Percentiles rank a stretch among this genome's conserved stretches.
Conservation (phyloP, 352 stramenopile species). For the Stephanocyclus meneghinianus region DNA sequence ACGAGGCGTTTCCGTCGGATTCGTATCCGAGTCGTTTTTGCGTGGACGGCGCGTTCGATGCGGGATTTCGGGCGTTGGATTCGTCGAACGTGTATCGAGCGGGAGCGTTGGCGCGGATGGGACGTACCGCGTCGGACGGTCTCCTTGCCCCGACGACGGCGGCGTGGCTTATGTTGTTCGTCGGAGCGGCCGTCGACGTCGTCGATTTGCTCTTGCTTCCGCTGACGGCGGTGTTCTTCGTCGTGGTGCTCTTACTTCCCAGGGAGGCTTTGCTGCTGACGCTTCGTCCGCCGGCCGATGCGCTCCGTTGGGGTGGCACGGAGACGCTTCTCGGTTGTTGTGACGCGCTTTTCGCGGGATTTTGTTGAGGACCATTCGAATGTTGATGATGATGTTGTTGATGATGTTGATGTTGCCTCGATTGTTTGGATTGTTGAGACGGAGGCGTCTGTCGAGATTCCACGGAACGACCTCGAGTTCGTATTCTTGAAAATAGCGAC, state of each 20-base stretch:
- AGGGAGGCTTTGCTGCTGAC: neutral
- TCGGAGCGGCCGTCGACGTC: neutral
- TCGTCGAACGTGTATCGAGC: neutral
- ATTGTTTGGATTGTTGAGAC: neutral
- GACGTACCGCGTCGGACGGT: no score
- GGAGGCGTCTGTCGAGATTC: neutral
- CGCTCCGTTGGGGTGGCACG: neutral
- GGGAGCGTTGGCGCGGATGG: neutral
- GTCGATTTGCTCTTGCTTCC: neutral
- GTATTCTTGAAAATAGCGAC: neutral
- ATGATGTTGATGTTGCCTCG: neutral
- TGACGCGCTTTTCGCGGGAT: neutral
- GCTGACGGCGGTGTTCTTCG: neutral
- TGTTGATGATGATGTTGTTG: neutral
- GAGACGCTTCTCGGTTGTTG: neutral
- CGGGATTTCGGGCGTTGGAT: neutral
- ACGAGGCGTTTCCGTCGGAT: neutral
- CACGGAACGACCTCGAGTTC: constrained; percentile 6
- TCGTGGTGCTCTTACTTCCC: neutral
- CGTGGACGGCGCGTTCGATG: neutral
- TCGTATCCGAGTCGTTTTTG: neutral
- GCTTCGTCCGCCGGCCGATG: neutral
- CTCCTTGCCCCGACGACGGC: no score
- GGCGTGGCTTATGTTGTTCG: neutral
- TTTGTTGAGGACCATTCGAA: neutral